Evolutionary conservation across 129 eudicot species (phyloP).

Genomic region (Artemisia argyi): DNA sequence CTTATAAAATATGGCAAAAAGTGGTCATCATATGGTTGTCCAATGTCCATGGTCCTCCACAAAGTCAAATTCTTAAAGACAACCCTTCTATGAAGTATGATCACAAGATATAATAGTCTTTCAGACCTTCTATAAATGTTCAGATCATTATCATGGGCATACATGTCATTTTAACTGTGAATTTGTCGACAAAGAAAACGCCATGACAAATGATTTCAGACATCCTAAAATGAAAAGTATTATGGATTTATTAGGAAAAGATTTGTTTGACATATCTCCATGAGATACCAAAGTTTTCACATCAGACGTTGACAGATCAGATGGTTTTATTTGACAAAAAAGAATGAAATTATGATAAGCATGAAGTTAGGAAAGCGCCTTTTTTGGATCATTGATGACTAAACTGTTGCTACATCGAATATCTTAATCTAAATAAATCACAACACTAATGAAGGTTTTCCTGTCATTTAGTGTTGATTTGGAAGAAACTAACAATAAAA

Average conservation of each 20-base stretch:
- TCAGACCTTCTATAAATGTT: no score
- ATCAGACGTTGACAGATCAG: conserved; percentile 24
- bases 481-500: conserved; percentile 12
- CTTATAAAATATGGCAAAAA: no score
- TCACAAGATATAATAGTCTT: no score
- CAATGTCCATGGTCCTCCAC: no score
- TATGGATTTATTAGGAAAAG: neutral
- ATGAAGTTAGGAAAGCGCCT: conserved; percentile 30
- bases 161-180: no score
- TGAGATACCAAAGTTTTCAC: conserved; percentile 13
- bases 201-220: neutral
- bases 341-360: conserved; percentile 29
- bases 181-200: no score
- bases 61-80: no score
- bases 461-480: conserved; percentile 18
- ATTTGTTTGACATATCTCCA: conserved; percentile 12
- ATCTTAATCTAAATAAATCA: conserved; percentile 10
- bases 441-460: conserved; percentile 25
- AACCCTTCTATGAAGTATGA: no score
- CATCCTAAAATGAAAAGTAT: neutral
- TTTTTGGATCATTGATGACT: conserved; percentile 35
- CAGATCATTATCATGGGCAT: no score
- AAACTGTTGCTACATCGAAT: conserved; percentile 14
- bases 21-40: no score
- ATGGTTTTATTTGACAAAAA: conserved; percentile 27